Percentiles rank a stretch among this genome's conserved stretches.
Conservation (phyloP, 352 stramenopile genomes). For the Hyaloperonospora arabidopsidis region DNA sequence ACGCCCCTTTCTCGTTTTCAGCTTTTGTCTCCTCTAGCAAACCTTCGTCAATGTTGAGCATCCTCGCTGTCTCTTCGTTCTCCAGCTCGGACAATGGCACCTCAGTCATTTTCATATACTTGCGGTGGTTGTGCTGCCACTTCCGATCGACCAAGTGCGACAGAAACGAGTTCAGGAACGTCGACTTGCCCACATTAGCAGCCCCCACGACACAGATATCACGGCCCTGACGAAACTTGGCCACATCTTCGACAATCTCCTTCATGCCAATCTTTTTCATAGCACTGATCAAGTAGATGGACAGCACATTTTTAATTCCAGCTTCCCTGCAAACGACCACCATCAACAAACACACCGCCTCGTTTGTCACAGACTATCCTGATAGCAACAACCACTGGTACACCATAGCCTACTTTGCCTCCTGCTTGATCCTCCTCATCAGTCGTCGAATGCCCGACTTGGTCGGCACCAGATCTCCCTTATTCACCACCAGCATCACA, state of each 20-base stretch:
- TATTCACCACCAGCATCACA: constrained; percentile 88
- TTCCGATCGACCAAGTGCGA: constrained; percentile 71
- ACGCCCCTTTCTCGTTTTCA: constrained; percentile 8
- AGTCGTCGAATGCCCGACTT: constrained; percentile 78
- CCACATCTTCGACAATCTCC: constrained; percentile 76
- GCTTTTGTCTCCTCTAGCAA: constrained; percentile 17
- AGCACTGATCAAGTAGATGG: constrained; percentile 74
- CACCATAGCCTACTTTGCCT: constrained; percentile 47
- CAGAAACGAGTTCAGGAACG: constrained; percentile 89
- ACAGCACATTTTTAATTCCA: constrained; percentile 73
- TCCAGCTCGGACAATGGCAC: constrained; percentile 48
- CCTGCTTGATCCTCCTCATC: constrained; percentile 67
- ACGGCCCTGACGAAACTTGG: constrained; percentile 62
- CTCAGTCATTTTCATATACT: constrained; percentile 73
- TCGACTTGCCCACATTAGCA: constrained; percentile 89
- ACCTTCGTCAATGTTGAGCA: constrained; percentile 58
- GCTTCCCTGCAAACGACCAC: constrained; percentile 28
- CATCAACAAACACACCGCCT: too few species aligned
- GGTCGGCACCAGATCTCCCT: constrained; percentile 82
- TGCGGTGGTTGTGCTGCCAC: constrained; percentile 81
- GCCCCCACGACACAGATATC: constrained; percentile 89
- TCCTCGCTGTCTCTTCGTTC: constrained; percentile 30
- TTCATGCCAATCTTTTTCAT: constrained; percentile 85
- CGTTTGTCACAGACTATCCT: too few species aligned
- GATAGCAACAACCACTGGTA: not conserved